Percentiles rank a stretch among this genome's conserved stretches.
Evolutionary conservation across 2,329 filamentous ascomycete species (phyloP).

Genomic region (Colletotrichum sp.): DNA sequence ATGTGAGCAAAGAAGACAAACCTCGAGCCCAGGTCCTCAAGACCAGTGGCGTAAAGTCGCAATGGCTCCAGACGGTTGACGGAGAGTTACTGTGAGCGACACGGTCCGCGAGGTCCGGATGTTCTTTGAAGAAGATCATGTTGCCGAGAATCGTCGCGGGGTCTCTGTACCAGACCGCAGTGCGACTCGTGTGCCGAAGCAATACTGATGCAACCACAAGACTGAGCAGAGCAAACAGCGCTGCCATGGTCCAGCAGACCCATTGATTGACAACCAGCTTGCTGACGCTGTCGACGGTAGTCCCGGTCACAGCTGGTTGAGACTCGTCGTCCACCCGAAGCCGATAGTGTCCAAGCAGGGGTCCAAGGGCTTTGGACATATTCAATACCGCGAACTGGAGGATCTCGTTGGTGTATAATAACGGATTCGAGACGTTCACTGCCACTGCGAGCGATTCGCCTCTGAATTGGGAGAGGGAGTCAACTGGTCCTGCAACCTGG

Average conservation of each 20-base stretch:
- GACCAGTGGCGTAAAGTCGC: background rate
- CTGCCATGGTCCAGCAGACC: background rate
- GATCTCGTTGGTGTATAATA: background rate
- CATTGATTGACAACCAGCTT: background rate
- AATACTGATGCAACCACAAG: background rate
- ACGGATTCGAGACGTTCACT: background rate
- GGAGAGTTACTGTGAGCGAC: rapidly evolving
- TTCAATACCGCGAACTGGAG: background rate
- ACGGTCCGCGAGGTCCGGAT: background rate
- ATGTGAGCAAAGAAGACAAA: background rate
- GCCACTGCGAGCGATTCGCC: background rate
- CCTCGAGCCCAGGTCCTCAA: background rate
- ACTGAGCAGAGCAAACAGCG: background rate
- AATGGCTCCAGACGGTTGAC: background rate
- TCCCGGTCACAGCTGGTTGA: background rate
- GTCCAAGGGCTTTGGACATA: background rate
- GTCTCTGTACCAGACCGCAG: background rate
- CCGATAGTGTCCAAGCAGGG: background rate
- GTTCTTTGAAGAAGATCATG: background rate
- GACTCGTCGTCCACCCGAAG: background rate
- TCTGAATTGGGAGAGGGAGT: background rate
- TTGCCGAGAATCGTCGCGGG: background rate
- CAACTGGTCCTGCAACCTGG: background rate
- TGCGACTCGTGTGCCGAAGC: background rate
- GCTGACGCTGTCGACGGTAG: background rate